phyloP scores from a whole-genome alignment of 2,329 filamentous ascomycete genomes.

The Phialophora verrucosa region DNA sequence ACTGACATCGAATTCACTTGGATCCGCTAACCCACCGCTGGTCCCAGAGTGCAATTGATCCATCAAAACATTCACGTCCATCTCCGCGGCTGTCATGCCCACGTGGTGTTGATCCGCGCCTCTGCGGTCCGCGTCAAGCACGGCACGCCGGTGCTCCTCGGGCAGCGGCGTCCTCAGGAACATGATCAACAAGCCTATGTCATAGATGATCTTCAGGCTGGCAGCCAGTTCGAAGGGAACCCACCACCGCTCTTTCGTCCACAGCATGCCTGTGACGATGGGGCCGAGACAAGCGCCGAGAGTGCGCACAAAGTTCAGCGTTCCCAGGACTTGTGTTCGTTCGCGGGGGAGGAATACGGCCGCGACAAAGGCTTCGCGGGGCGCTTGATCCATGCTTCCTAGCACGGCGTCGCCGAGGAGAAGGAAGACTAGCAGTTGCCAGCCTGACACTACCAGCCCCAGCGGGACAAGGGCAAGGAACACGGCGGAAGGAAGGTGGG shows the following conservation, averaged over 20 bases:
- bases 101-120: constrained; percentile 10
- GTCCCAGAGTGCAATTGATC: constrained; percentile 15
- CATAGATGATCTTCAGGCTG: constrained; percentile 65
- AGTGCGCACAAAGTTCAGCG: constrained; percentile 73
- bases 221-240: constrained; percentile 69
- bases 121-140: not conserved
- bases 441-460: constrained; percentile 59
- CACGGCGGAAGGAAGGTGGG: constrained; percentile 71
- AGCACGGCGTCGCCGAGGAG: constrained; percentile 67
- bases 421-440: constrained; percentile 63
- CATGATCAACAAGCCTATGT: constrained; percentile 49
- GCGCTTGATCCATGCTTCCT: constrained; percentile 73
- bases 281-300: constrained; percentile 67
- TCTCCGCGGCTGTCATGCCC: constrained; percentile 23
- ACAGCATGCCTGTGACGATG: constrained; percentile 67
- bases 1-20: constrained; percentile 24
- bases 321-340: constrained; percentile 73
- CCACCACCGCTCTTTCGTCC: constrained; percentile 63
- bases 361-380: constrained; percentile 71
- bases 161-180: constrained; percentile 26
- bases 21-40: constrained; percentile 12
- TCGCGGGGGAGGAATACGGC: constrained; percentile 68
- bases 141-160: constrained; percentile 16
- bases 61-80: constrained; percentile 27
- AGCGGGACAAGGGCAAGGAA: constrained; percentile 68